These are phyloP conservation scores for Phytophthora palmivora DNA, from an alignment of 352 stramenopile genomes.

Conservation along the genomic window DNA sequence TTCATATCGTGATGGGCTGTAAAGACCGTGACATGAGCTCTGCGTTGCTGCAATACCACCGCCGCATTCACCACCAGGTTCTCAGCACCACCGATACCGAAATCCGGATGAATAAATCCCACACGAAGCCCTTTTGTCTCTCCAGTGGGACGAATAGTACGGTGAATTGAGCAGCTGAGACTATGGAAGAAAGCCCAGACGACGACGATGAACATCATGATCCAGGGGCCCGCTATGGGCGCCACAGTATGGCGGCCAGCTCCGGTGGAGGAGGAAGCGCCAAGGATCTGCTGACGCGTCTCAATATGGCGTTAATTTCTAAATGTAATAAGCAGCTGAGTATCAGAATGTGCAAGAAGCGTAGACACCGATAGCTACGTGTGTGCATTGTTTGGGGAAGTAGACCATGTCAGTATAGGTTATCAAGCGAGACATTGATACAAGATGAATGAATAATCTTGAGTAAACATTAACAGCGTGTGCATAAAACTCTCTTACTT, in stretches of 20 bases:
- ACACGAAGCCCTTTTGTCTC: constrained; percentile 57
- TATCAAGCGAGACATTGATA: too few relatives aligned
- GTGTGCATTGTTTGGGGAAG: too few relatives aligned
- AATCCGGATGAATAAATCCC: constrained; percentile 98
- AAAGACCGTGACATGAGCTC: constrained; percentile 92
- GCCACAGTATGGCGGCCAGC: constrained; percentile 23
- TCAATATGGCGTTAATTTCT: constrained; percentile 7
- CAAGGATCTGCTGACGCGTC: constrained; percentile 31
- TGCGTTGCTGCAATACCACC: constrained; percentile 85
- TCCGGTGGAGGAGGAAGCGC: constrained; percentile 18
- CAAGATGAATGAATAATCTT: too few relatives aligned
- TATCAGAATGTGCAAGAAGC: constrained; percentile 23
- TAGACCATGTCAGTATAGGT: too few relatives aligned
- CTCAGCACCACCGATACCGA: constrained; percentile 98
- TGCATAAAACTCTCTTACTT: too few relatives aligned
- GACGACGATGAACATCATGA: constrained; percentile 31
- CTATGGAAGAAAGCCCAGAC: constrained; percentile 36
- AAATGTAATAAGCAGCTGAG: not conserved
- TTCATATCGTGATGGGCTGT: constrained; percentile 95
- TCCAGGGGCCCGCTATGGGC: constrained; percentile 20
- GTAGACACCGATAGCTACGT: too few relatives aligned
- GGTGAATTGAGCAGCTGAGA: constrained; percentile 33
- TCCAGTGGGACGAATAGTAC: constrained; percentile 10
- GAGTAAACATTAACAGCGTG: too few relatives aligned
- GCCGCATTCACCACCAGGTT: constrained; percentile 94